These are phyloP conservation scores for Colletotrichum melonis DNA, from an alignment of 2,329 filamentous ascomycete species.

Conservation along the genomic window DNA sequence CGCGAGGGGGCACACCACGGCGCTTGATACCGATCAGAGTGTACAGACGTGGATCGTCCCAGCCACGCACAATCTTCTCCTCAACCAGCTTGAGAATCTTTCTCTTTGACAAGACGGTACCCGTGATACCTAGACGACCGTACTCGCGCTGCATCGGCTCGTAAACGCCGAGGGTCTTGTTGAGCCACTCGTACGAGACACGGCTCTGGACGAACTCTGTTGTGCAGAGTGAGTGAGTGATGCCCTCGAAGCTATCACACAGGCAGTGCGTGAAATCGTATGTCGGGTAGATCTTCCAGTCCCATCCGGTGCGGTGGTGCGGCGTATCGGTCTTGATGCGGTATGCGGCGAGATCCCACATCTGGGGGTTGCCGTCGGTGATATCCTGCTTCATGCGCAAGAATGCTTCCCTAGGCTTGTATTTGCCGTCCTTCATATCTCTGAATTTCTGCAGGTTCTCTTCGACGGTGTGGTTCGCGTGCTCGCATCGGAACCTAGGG, in stretches of 20 bases:
- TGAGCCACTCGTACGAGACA: slow-evolving; percentile 91
- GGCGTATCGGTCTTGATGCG: slow-evolving; percentile 78
- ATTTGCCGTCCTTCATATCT: slow-evolving; percentile 92
- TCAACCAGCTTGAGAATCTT: slow-evolving; percentile 84
- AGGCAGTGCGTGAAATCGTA: slow-evolving; percentile 87
- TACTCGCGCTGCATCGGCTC: slow-evolving; percentile 95
- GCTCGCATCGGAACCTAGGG: slow-evolving; percentile 81
- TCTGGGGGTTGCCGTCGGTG: slow-evolving; percentile 86
- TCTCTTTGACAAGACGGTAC: slow-evolving; percentile 89
- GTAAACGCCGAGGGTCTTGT: slow-evolving; percentile 81
- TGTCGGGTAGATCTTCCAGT: slow-evolving; percentile 95
- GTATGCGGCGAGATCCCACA: slow-evolving; percentile 97
- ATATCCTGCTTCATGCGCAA: slow-evolving; percentile 95
- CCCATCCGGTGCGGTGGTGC: slow-evolving; percentile 82
- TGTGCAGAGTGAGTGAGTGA: slow-evolving; percentile 93
- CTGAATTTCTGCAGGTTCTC: slow-evolving; percentile 86
- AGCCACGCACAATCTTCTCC: slow-evolving; percentile 81
- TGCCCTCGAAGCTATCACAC: slow-evolving; percentile 91
- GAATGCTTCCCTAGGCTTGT: slow-evolving; percentile 84
- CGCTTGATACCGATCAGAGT: slow-evolving; percentile 87
- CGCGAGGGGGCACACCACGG: slow-evolving; percentile 87
- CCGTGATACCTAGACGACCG: slow-evolving; percentile 61
- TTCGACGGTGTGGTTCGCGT: slow-evolving; percentile 80
- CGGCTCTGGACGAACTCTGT: slow-evolving; percentile 89
- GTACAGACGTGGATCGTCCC: slow-evolving; percentile 92